These are phyloP conservation scores for Fragaria vesca DNA, from an alignment of 306 rosid genomes.

Conservation along the genomic window DNA sequence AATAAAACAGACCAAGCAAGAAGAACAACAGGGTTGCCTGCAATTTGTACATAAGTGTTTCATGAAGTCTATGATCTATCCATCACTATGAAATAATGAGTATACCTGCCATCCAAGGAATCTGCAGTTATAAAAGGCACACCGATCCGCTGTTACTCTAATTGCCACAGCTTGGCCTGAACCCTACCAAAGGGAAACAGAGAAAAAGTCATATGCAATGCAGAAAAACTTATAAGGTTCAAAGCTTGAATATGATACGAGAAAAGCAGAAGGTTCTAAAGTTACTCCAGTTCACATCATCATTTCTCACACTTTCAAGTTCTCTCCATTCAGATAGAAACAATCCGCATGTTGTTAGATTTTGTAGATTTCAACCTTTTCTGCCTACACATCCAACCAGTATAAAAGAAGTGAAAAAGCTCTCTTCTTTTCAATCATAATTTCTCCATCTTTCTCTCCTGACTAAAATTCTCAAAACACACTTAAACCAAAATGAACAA, in stretches of 20 bases:
- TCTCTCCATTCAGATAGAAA: neutral
- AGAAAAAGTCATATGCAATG: neutral
- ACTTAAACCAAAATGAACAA: neutral
- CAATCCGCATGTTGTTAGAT: neutral
- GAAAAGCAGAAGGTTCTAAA: neutral
- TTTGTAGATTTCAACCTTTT: neutral
- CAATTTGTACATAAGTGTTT: neutral
- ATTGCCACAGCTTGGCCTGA: conserved; percentile 97
- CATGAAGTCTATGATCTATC: neutral
- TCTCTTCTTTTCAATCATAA: neutral
- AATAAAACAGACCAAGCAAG: neutral
- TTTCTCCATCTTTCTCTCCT: neutral
- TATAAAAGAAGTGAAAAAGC: neutral
- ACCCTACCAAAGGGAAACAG: conserved; percentile 46
- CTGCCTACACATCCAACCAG: neutral
- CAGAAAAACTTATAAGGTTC: neutral
- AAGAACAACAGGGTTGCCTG: neutral
- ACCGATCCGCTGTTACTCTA: conserved; percentile 87
- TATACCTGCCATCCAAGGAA: conserved; percentile 98
- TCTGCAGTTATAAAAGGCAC: conserved; percentile 90
- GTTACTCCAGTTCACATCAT: neutral
- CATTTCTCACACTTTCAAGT: neutral
- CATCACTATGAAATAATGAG: conserved; percentile 12
- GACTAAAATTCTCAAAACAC: neutral
- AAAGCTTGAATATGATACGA: neutral